Conservation (phyloP, 176 grass and related monocot species). For the Paspalum vaginatum region DNA sequence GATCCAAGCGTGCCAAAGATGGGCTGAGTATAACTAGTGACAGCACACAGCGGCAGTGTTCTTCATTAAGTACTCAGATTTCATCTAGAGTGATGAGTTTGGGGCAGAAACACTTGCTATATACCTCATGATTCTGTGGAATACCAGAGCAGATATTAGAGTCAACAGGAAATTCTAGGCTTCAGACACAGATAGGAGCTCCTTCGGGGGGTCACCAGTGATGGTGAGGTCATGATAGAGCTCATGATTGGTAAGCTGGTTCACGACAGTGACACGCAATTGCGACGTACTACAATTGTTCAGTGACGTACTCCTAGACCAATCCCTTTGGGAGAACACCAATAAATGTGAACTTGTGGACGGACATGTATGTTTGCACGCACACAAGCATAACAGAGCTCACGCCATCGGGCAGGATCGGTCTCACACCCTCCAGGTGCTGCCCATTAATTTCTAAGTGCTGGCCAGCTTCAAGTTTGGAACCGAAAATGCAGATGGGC, state of each 20-base stretch:
- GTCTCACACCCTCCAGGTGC: conserved; percentile 32
- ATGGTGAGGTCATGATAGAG: conserved; percentile 6
- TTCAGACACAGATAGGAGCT: not conserved
- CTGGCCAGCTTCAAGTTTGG: conserved; percentile 1
- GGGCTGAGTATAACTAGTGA: not conserved
- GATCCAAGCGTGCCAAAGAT: not conserved
- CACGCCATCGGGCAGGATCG: conserved; percentile 43
- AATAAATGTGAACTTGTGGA: conserved; percentile 46
- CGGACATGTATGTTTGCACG: conserved; percentile 39
- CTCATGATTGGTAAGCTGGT: not conserved
- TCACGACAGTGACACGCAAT: not conserved
- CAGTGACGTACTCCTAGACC: conserved; percentile 5
- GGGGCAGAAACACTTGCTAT: not conserved
- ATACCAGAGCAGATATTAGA: not conserved
- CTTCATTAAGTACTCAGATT: not conserved
- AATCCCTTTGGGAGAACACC: not conserved
- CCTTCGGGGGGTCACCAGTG: not conserved
- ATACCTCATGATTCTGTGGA: not conserved
- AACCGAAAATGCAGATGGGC: conserved; percentile 35
- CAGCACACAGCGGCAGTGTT: not conserved
- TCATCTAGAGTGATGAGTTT: not conserved
- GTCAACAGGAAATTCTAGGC: not conserved
- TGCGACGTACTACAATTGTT: not conserved
- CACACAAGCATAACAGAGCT: conserved; percentile 44
- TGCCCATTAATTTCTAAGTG: conserved; percentile 44